These are phyloP conservation scores for Trichomonas vaginalis DNA, from an alignment of 208 protist species.

Conservation along the genomic window DNA sequence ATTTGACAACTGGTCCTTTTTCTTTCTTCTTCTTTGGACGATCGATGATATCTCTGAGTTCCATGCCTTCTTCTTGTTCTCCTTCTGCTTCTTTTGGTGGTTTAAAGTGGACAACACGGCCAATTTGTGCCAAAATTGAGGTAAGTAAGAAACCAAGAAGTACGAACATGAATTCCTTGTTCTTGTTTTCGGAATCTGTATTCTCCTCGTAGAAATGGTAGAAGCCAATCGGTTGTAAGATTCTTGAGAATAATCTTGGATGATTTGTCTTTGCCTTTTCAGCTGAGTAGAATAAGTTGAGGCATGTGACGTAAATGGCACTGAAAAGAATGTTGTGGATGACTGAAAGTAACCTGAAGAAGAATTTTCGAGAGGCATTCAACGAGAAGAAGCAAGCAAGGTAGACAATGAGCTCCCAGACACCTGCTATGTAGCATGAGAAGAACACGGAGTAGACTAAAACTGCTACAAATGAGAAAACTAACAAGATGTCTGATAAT, in stretches of 20 bases:
- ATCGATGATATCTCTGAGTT: not conserved
- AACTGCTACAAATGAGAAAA: not conserved
- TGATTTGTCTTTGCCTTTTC: no score
- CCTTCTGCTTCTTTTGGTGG: not conserved
- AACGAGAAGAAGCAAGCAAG: not conserved
- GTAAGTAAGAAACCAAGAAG: not conserved
- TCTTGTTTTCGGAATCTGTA: not conserved
- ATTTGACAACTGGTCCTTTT: no score
- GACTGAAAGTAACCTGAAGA: not conserved
- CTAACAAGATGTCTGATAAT: not conserved
- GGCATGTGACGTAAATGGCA: not conserved
- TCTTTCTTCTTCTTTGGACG: not conserved
- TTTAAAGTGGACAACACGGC: not conserved
- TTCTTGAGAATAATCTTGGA: no score
- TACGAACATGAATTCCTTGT: not conserved
- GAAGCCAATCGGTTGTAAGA: not conserved
- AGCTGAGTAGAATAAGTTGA: not conserved
- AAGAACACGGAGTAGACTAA: not conserved
- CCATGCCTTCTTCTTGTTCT: not conserved
- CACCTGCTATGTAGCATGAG: not conserved
- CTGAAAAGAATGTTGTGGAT: not conserved
- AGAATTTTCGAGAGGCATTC: not conserved
- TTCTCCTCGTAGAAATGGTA: not conserved
- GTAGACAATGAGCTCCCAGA: not conserved
- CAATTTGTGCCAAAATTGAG: not conserved